Evolutionary conservation across 2,329 filamentous ascomycete genomes (phyloP).

Genomic region (Alternaria viburni): DNA sequence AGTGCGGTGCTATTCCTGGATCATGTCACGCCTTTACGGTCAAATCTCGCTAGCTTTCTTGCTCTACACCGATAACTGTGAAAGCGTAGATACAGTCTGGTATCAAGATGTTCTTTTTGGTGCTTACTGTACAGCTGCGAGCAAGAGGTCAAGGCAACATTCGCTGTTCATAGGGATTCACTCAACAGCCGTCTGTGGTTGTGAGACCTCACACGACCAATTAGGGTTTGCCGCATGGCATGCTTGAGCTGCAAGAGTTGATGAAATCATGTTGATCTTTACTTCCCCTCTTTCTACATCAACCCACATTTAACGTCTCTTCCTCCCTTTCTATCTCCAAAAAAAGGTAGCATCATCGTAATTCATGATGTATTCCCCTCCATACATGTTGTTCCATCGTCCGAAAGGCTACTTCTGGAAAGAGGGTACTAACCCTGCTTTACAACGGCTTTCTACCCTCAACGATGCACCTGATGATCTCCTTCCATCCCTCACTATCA

Average conservation of each 20-base stretch:
- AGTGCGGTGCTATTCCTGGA: conserved; percentile 11
- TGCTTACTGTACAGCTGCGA: background rate
- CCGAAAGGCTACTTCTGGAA: background rate
- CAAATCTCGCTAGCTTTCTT: background rate
- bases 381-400: background rate
- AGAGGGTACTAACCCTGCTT: background rate
- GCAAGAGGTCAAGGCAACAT: background rate
- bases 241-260: background rate
- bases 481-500: background rate
- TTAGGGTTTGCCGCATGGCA: background rate
- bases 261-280: background rate
- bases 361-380: background rate
- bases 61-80: background rate
- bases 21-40: background rate
- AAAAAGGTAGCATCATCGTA: background rate
- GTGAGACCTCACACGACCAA: background rate
- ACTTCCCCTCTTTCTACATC: background rate
- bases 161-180: background rate
- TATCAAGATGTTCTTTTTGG: background rate
- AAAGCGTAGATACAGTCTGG: conserved; percentile 6
- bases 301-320: background rate
- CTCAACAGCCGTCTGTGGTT: background rate
- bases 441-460: too few species aligned
- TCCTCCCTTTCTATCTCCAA: background rate
- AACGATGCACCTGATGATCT: background rate